Conservation (phyloP, 352 stramenopile species). For the Pythium aristosporum region DNA sequence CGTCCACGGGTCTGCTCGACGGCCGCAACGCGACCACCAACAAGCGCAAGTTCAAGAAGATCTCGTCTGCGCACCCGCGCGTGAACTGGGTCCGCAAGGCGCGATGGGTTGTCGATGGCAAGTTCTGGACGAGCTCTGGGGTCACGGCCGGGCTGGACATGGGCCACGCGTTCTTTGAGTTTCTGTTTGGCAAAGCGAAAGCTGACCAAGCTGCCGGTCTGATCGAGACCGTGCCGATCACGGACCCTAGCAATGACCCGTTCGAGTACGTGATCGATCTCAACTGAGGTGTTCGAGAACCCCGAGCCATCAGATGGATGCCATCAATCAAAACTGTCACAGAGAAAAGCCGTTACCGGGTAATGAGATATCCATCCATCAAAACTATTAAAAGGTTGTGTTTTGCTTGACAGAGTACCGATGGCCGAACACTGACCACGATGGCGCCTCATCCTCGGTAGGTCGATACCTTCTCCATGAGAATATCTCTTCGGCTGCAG, state of each 20-base stretch:
- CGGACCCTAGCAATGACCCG: conserved; percentile 36
- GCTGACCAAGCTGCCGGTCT: not conserved
- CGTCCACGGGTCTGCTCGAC: conserved; percentile 42
- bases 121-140: conserved; percentile 60
- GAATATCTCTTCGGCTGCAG: no score
- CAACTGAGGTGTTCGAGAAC: not conserved
- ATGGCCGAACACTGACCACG: no score
- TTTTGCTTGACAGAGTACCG: no score
- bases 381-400: no score
- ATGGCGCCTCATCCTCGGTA: no score
- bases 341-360: no score
- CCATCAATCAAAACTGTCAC: no score
- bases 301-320: no score
- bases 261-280: conserved; percentile 35
- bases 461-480: no score
- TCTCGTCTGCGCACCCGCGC: conserved; percentile 27
- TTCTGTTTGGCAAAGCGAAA: not conserved
- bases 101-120: conserved; percentile 51
- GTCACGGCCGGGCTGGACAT: conserved; percentile 64
- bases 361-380: no score
- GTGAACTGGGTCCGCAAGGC: conserved; percentile 56
- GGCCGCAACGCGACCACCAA: conserved; percentile 57
- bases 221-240: conserved; percentile 43
- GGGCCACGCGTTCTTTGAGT: conserved; percentile 42
- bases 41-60: conserved; percentile 42